These are phyloP conservation scores for Helichrysum umbraculigerum DNA, from an alignment of 129 eudicot genomes.

Conservation along the genomic window DNA sequence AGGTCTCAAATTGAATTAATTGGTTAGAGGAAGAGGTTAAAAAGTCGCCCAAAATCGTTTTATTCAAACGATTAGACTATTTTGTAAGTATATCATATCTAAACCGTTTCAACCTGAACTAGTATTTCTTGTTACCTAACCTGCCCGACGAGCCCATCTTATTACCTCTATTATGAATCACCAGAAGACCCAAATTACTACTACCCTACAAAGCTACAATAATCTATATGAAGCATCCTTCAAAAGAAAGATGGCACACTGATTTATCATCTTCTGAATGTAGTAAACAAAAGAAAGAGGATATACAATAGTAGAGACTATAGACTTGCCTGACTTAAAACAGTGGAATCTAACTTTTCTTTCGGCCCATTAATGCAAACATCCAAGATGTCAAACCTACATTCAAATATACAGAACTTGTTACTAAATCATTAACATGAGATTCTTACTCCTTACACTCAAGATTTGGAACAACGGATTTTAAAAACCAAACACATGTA, in stretches of 20 bases:
- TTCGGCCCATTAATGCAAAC: conserved; percentile 90
- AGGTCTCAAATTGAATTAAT: too few species aligned
- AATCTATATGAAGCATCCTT: conserved; percentile 4
- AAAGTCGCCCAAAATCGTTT: neutral
- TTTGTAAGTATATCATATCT: too few species aligned
- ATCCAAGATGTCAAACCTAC: conserved; percentile 93
- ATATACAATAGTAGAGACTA: conserved; percentile 10
- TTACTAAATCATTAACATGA: neutral
- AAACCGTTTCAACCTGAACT: neutral
- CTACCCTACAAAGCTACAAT: neutral
- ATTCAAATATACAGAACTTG: conserved; percentile 12
- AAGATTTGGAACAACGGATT: neutral
- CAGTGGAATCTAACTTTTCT: conserved; percentile 91
- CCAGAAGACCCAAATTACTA: neutral
- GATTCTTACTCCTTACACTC: neutral
- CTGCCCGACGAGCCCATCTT: neutral
- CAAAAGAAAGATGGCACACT: neutral
- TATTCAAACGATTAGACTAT: too few species aligned
- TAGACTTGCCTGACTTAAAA: conserved; percentile 76
- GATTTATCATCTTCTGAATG: neutral
- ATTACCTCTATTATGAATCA: neutral
- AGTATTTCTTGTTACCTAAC: neutral
- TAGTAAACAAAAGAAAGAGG: conserved; percentile 12
- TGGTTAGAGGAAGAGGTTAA: neutral
- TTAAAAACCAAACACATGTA: neutral